Conservation (phyloP, 495 filamentous ascomycete genomes). For the Staphylotrichum tortipilum region DNA sequence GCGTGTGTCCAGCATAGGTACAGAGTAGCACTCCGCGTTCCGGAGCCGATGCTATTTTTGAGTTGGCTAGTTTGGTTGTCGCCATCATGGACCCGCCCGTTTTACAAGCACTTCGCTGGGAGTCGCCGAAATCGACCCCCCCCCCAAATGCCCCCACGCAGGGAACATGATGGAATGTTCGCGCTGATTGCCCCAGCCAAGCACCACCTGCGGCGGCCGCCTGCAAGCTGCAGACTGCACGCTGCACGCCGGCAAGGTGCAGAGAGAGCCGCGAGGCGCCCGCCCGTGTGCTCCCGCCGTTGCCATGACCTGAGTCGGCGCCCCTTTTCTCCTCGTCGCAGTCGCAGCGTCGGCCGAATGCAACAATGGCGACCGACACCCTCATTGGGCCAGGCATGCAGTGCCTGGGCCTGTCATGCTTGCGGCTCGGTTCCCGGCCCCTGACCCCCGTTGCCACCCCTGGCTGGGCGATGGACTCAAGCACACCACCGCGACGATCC, state of each 20-base stretch:
- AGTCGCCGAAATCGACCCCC: too few species aligned
- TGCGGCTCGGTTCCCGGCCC: neutral
- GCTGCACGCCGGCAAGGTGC: neutral
- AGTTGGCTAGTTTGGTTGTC: too few species aligned
- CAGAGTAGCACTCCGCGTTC: too few species aligned
- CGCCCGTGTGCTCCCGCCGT: neutral
- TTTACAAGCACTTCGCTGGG: too few species aligned
- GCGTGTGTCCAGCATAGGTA: too few species aligned
- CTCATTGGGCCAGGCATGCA: neutral
- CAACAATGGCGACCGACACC: neutral
- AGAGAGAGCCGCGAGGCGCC: conserved; percentile 1
- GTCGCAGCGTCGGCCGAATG: neutral
- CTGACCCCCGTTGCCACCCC: neutral
- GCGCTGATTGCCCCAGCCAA: too few species aligned
- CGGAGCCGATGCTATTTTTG: too few species aligned
- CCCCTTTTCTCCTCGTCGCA: too few species aligned
- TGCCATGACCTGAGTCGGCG: too few species aligned
- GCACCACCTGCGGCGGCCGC: too few species aligned
- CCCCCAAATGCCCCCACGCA: neutral
- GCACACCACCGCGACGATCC: neutral
- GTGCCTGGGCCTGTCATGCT: neutral
- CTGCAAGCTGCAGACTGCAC: too few species aligned
- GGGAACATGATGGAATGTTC: neutral
- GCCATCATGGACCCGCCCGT: too few species aligned
- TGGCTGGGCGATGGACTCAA: neutral